phyloP scores from a whole-genome alignment of 176 grass and related monocot species.

The Themeda triandra region DNA sequence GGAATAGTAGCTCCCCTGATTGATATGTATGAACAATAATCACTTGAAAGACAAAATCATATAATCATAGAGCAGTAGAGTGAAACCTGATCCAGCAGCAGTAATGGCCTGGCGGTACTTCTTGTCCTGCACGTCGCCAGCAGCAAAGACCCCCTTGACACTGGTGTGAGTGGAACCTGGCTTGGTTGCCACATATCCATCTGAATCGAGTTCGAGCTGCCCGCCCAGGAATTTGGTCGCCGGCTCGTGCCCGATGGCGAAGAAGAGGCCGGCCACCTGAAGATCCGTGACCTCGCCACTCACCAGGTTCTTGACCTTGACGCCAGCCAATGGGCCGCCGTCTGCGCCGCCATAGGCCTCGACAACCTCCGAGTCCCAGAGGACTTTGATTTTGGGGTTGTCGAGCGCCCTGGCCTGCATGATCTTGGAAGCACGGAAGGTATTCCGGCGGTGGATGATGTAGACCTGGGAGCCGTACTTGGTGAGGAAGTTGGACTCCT shows the following conservation, averaged over 20 bases:
- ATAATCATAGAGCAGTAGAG: neutral
- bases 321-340: constrained; percentile 53
- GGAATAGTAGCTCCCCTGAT: neutral
- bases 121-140: constrained; percentile 93
- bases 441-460: constrained; percentile 86
- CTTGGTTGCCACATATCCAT: constrained; percentile 75
- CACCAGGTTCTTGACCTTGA: constrained; percentile 76
- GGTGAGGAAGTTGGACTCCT: constrained; percentile 97
- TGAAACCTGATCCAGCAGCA: constrained; percentile 80
- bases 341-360: constrained; percentile 65
- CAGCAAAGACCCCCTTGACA: constrained; percentile 88
- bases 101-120: constrained; percentile 94
- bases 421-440: constrained; percentile 95
- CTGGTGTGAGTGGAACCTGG: constrained; percentile 75
- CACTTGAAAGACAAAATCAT: neutral
- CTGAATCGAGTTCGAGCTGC: constrained; percentile 79
- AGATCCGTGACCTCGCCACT: constrained; percentile 60
- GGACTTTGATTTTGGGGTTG: constrained; percentile 85
- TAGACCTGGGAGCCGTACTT: constrained; percentile 93
- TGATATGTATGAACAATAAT: neutral
- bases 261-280: constrained; percentile 80
- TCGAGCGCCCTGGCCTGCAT: constrained; percentile 84
- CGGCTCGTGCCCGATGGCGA: constrained; percentile 88
- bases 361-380: constrained; percentile 83
- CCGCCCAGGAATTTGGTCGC: constrained; percentile 93